These are phyloP conservation scores for Podospora didyma DNA, from an alignment of 495 filamentous ascomycete species.

Conservation along the genomic window DNA sequence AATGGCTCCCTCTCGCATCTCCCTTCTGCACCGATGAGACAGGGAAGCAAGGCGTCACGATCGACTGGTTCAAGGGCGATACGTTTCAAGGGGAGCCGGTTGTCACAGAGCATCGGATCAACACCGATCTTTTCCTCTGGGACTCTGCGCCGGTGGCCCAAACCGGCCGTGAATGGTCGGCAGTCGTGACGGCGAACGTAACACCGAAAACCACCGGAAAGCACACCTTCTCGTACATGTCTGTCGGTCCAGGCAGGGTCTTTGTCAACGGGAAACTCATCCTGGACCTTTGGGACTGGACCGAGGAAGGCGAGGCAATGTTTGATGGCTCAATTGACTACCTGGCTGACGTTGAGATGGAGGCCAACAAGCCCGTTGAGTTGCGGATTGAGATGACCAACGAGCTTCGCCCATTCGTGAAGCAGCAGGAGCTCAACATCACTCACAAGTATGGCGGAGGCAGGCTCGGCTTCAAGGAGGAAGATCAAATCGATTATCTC, in stretches of 20 bases:
- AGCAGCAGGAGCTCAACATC: constrained; percentile 46
- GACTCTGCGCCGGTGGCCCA: constrained; percentile 58
- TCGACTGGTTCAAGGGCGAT: constrained; percentile 63
- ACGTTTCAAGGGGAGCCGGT: constrained; percentile 54
- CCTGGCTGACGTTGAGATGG: constrained; percentile 49
- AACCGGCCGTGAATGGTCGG: constrained; percentile 58
- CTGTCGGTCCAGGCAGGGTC: constrained; percentile 68
- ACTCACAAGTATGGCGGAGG: constrained; percentile 67
- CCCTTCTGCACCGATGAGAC: constrained; percentile 52
- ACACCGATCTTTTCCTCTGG: constrained; percentile 66
- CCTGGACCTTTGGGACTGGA: constrained; percentile 72
- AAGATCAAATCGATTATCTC: constrained; percentile 65
- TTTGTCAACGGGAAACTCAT: constrained; percentile 65
- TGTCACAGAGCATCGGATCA: constrained; percentile 49
- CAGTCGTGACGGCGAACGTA: constrained; percentile 52
- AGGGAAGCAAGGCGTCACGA: constrained; percentile 54
- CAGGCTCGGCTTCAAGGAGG: constrained; percentile 71
- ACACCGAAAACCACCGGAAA: constrained; percentile 52
- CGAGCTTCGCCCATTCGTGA: constrained; percentile 51
- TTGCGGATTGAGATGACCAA: constrained; percentile 58
- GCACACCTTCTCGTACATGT: constrained; percentile 74
- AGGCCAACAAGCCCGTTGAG: constrained; percentile 44
- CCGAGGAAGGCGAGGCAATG: constrained; percentile 60
- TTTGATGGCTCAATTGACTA: constrained; percentile 56
- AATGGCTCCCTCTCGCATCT: constrained; percentile 61